phyloP scores from a whole-genome alignment of 768 basidiomycete species.

The Pilatotrama ljubarskyi region DNA sequence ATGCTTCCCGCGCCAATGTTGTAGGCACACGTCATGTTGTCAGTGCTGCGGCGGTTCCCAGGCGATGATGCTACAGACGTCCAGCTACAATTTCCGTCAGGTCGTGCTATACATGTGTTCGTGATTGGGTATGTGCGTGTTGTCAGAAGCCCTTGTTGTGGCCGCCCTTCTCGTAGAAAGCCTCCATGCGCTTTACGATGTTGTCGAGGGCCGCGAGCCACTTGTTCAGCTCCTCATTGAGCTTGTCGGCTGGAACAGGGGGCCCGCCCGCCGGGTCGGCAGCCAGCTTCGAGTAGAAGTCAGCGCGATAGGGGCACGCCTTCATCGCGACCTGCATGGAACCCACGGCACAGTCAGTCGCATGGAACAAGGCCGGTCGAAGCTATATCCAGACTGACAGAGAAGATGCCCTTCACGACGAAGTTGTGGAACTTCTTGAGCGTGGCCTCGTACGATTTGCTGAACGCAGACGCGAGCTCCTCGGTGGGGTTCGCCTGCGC shows the following conservation, averaged over 20 bases:
- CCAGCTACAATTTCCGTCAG: constrained; percentile 4
- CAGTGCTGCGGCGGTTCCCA: constrained; percentile 11
- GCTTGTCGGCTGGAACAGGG: constrained; percentile 41
- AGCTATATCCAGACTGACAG: constrained; percentile 39
- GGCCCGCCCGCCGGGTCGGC: constrained; percentile 36
- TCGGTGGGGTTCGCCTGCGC: constrained; percentile 61
- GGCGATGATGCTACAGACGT: constrained; percentile 6
- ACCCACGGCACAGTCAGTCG: neutral
- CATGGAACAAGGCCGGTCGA: neutral
- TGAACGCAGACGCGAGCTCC: constrained; percentile 77
- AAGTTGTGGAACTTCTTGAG: constrained; percentile 87
- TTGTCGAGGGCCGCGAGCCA: constrained; percentile 55
- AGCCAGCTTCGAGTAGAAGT: constrained; percentile 59
- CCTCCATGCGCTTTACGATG: constrained; percentile 49
- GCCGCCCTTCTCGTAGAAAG: constrained; percentile 44
- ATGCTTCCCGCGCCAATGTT: neutral
- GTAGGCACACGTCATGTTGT: neutral
- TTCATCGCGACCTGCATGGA: constrained; percentile 58
- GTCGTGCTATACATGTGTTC: constrained; percentile 18
- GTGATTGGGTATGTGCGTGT: constrained; percentile 1
- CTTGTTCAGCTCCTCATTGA: constrained; percentile 47
- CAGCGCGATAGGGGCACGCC: constrained; percentile 60
- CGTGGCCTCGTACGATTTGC: constrained; percentile 75
- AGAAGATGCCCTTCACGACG: constrained; percentile 56
- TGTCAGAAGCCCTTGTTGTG: constrained; percentile 46